Base-by-base conservation (phyloP, 495 filamentous ascomycete genomes). In the Friedmanniomyces simplex region DNA sequence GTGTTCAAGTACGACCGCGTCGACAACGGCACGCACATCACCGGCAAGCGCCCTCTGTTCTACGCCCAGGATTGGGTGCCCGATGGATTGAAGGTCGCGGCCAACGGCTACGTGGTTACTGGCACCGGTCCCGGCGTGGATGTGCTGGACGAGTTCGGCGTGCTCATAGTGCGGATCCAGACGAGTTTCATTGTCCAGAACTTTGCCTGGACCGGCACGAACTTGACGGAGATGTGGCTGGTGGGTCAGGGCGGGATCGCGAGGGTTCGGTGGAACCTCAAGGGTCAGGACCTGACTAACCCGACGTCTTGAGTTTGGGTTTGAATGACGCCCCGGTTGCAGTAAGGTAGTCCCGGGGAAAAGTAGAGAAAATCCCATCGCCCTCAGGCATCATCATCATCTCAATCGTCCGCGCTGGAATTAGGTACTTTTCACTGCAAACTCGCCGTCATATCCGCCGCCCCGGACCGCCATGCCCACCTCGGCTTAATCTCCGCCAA, bases 1-100 rank as follows among this genome's bases (percentile, higher is more conserved):
- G 30, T 62, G 11, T 62, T 36, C 60, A 62, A 62, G 30, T 59
- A 53, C 60, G 57, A 53, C 34, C 24, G 22, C 24, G 68, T 67
- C 50, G 74, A 77, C 57, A 67, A 65, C 16, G 76, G 74, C 6
- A 46, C 48, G 5, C 37, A 59, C 30, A n/a, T 46, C 50, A 67
- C 63, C 26, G 63, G 61, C 20, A 14, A 47, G 61, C 28, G 49
- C 11, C 41, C 49, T 22, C 50, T 59, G 61, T 55, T 20, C n/a
- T 52, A 61, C 25, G 32, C 55, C 11, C 37, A 54, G 42, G 56
- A 62, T 39, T 59, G 54, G 56, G 26, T 59, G n/a, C 56, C 60
- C 22, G 63, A 69, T 52, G 66, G 66, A 3, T 50, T 69, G 16
- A 67, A 69, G 47, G 56, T 62, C 16, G 66, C 63, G 42, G 55